A percentile compares a stretch with the other conserved stretches of the same genome.
These are phyloP conservation scores for Arthrinium puccinioides DNA, from an alignment of 2,329 filamentous ascomycete species.

Conservation along the genomic window DNA sequence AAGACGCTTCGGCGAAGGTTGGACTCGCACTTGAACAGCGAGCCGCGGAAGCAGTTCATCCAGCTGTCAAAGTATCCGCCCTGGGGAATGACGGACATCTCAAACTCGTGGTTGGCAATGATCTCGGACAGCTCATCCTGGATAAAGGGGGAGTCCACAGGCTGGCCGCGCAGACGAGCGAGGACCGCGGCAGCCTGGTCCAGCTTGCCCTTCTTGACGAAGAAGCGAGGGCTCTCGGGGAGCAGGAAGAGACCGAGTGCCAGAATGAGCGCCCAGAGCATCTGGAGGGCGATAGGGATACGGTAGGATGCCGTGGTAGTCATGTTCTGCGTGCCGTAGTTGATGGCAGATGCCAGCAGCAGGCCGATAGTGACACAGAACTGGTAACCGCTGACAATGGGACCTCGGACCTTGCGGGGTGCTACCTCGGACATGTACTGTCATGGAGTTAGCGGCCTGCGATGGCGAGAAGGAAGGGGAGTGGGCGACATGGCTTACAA, in stretches of 20 bases:
- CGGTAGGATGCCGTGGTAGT: conserved; percentile 63
- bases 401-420: conserved; percentile 68
- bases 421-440: conserved; percentile 77
- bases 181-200: conserved; percentile 57
- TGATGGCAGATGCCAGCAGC: conserved; percentile 65
- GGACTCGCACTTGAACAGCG: conserved; percentile 53
- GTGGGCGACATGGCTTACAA: conserved; percentile 22
- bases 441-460: not conserved
- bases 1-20: conserved; percentile 57
- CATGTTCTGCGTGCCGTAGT: conserved; percentile 61
- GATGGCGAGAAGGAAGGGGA: not conserved
- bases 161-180: conserved; percentile 65
- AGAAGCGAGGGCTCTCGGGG: conserved; percentile 81
- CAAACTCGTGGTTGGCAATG: conserved; percentile 82
- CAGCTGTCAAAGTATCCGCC: conserved; percentile 61
- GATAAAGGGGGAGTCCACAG: conserved; percentile 65
- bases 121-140: conserved; percentile 77
- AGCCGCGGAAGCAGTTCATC: conserved; percentile 60
- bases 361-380: conserved; percentile 79
- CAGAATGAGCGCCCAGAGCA: conserved; percentile 73
- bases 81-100: conserved; percentile 60
- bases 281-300: conserved; percentile 75
- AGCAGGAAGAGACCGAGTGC: conserved; percentile 65
- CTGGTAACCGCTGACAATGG: conserved; percentile 75
- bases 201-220: conserved; percentile 68